A percentile compares a stretch with the other conserved stretches of the same genome.
Evolutionary conservation across 1,284 basidiomycete species (phyloP).

Genomic region (Inonotus hispidus): DNA sequence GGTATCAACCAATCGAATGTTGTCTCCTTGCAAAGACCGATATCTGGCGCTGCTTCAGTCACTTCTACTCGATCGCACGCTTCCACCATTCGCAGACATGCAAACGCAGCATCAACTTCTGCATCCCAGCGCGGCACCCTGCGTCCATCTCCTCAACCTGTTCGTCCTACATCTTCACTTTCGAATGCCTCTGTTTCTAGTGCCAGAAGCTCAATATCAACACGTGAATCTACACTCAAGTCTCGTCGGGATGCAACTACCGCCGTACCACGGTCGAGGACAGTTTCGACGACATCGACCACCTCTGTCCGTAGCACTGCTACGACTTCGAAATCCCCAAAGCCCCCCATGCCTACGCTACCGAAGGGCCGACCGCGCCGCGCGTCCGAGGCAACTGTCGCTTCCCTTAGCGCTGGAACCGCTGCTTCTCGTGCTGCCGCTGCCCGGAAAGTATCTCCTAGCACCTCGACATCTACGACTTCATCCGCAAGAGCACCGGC

Average conservation of each 20-base stretch:
- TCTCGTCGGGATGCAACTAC: slow-evolving; percentile 34
- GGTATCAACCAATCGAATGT: slow-evolving; percentile 18
- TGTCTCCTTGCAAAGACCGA: slow-evolving; percentile 26
- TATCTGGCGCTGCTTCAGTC: slow-evolving; percentile 33
- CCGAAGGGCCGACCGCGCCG: slow-evolving; percentile 22
- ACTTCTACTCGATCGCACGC: slow-evolving; percentile 33
- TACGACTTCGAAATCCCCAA: slow-evolving; percentile 18
- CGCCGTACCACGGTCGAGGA: slow-evolving; percentile 35
- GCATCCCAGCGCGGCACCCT: background rate
- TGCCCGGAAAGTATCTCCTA: slow-evolving; percentile 8
- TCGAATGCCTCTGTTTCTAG: slow-evolving; percentile 36
- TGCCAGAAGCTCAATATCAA: slow-evolving; percentile 44
- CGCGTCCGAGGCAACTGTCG: slow-evolving; percentile 27
- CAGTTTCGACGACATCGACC: slow-evolving; percentile 37
- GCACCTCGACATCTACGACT: background rate
- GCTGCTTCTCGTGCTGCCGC: slow-evolving; percentile 20
- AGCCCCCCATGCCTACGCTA: slow-evolving; percentile 18
- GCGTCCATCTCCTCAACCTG: slow-evolving; percentile 17
- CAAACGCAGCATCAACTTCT: background rate
- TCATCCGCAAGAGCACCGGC: slow-evolving; percentile 11
- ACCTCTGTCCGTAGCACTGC: slow-evolving; percentile 34
- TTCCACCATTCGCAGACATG: slow-evolving; percentile 35
- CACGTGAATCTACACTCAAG: slow-evolving; percentile 42
- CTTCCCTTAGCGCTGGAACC: slow-evolving; percentile 20
- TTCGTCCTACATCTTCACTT: slow-evolving; percentile 25